phyloP scores from a whole-genome alignment of 768 basidiomycete species.

The Pleurotus djamor region DNA sequence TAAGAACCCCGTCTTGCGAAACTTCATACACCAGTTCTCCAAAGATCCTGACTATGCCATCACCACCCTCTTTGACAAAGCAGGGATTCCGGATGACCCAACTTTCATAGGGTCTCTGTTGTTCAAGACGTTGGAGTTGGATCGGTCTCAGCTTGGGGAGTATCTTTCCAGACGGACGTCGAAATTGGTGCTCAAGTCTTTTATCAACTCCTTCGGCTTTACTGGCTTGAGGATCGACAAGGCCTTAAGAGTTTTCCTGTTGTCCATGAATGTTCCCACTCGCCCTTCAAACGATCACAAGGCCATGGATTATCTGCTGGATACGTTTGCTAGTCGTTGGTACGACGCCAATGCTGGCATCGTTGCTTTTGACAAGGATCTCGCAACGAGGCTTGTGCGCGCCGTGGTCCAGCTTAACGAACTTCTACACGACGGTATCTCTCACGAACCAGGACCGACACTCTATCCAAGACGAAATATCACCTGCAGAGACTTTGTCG shows the following conservation, averaged over 20 bases:
- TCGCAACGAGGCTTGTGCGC: slow-evolving; percentile 73
- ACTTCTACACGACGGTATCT: slow-evolving; percentile 73
- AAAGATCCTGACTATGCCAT: slow-evolving; percentile 83
- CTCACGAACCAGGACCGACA: slow-evolving; percentile 56
- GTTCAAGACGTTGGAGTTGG: slow-evolving; percentile 83
- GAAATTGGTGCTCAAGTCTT: slow-evolving; percentile 76
- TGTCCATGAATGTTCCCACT: slow-evolving; percentile 64
- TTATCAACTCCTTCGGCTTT: slow-evolving; percentile 87
- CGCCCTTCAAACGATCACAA: slow-evolving; percentile 31
- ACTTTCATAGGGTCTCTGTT: slow-evolving; percentile 70
- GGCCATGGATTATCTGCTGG: slow-evolving; percentile 69
- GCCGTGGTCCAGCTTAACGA: slow-evolving; percentile 90
- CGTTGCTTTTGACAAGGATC: slow-evolving; percentile 80
- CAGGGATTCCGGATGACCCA: slow-evolving; percentile 62
- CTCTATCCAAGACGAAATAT: slow-evolving; percentile 57
- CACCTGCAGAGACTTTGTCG: slow-evolving; percentile 75
- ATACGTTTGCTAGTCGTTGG: slow-evolving; percentile 87
- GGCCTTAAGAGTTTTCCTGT: slow-evolving; percentile 86
- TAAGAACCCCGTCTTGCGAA: slow-evolving; percentile 62
- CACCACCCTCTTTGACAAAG: slow-evolving; percentile 61
- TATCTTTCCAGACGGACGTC: slow-evolving; percentile 77
- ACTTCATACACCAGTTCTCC: slow-evolving; percentile 79
- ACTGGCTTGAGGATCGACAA: slow-evolving; percentile 81
- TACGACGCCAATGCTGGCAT: slow-evolving; percentile 82
- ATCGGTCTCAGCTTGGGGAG: slow-evolving; percentile 79